Conservation (phyloP, 192 early-diverging fungal species). For the Paraglomus occultum region DNA sequence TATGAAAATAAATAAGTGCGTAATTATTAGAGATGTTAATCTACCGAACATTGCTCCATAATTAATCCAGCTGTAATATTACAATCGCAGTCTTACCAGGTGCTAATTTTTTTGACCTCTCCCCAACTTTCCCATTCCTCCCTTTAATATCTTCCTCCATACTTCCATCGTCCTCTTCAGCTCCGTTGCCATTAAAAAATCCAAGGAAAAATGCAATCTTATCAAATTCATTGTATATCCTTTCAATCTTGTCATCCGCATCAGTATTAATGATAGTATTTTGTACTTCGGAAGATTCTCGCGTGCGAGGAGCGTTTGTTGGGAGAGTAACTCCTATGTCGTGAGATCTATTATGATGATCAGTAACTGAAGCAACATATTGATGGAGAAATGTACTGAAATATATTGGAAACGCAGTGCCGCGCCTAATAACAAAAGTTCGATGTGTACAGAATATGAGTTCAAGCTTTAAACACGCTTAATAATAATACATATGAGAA, state of each 20-base stretch:
- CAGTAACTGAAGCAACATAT: constrained; percentile 64
- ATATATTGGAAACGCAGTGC: constrained; percentile 70
- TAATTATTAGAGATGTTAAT: no score
- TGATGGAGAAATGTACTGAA: constrained; percentile 75
- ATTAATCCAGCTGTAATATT: no score
- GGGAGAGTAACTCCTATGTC: constrained; percentile 9
- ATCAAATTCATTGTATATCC: constrained; percentile 73
- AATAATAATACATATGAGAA: neutral
- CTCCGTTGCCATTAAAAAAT: constrained; percentile 30
- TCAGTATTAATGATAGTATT: constrained; percentile 39
- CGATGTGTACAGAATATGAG: neutral
- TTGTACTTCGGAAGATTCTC: constrained; percentile 7
- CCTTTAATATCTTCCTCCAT: neutral
- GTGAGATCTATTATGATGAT: constrained; percentile 41
- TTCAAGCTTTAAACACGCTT: neutral
- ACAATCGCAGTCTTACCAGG: no score
- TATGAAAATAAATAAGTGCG: no score
- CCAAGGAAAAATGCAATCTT: constrained; percentile 61
- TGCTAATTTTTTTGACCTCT: neutral
- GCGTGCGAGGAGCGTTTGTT: constrained; percentile 28
- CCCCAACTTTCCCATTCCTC: neutral
- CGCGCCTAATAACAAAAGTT: constrained; percentile 47
- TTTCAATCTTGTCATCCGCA: constrained; percentile 76
- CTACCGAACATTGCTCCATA: no score
- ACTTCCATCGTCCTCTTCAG: neutral